Percentiles rank a stretch among this genome's conserved stretches.
Conservation (phyloP, 164 flowering plant species). For the Magnolia sinica region DNA sequence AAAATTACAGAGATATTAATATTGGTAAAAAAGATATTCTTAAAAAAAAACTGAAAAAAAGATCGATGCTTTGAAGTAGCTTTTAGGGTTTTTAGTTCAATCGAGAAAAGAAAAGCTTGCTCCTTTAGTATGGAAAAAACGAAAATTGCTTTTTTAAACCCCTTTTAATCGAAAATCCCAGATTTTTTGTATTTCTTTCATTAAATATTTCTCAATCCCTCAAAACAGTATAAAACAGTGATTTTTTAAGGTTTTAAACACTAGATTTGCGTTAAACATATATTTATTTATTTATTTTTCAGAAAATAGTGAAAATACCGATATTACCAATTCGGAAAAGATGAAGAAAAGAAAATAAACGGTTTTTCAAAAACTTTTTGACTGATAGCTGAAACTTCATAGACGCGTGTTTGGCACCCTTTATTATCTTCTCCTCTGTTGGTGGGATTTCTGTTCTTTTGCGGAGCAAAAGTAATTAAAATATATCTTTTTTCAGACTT, state of each 20-base stretch:
- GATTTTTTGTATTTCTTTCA: too few relatives aligned
- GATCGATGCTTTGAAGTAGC: background rate
- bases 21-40: background rate
- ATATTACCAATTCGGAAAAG: background rate
- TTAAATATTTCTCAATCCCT: too few relatives aligned
- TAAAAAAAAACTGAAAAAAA: too few relatives aligned
- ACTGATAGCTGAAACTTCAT: background rate
- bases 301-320: too few relatives aligned
- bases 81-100: background rate
- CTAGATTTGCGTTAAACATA: too few relatives aligned
- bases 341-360: background rate
- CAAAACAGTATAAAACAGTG: too few relatives aligned
- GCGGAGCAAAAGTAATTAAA: background rate
- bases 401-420: background rate
- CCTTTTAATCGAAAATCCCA: too few relatives aligned
- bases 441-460: background rate
- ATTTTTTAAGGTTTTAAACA: too few relatives aligned
- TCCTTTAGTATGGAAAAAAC: background rate
- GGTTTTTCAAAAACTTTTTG: background rate
- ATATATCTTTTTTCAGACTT: background rate
- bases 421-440: background rate
- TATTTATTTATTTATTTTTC: too few relatives aligned
- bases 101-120: background rate
- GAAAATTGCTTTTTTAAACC: background rate
- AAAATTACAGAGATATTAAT: too few relatives aligned